A percentile compares a stretch with the other conserved stretches of the same genome.
These are phyloP conservation scores for Strobilomyces dryophilus DNA, from an alignment of 768 basidiomycete genomes.

Conservation along the genomic window DNA sequence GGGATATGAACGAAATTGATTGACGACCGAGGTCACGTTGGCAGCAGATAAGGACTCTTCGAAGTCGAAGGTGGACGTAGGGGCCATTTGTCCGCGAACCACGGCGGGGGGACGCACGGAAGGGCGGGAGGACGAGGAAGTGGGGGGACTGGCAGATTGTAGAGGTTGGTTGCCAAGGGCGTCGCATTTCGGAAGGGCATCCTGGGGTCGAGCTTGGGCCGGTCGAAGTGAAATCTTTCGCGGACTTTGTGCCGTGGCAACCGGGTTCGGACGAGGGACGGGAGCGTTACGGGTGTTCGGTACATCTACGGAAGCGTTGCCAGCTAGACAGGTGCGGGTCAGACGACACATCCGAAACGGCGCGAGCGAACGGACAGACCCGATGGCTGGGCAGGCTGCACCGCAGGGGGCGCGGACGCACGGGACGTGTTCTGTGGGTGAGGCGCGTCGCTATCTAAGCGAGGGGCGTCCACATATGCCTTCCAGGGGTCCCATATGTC, in stretches of 20 bases:
- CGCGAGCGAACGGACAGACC: conserved; percentile 15
- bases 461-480: background rate
- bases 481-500: conserved; percentile 27
- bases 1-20: conserved; percentile 30
- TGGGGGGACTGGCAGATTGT: background rate
- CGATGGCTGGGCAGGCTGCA: background rate
- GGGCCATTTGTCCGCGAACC: conserved; percentile 20
- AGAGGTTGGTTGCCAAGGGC: conserved; percentile 15
- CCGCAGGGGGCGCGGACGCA: background rate
- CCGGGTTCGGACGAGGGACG: conserved; percentile 5
- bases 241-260: conserved; percentile 18
- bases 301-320: conserved; percentile 1
- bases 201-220: conserved; percentile 4
- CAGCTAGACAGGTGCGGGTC: conserved; percentile 5
- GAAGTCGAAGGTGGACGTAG: conserved; percentile 23
- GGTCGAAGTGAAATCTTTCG: conserved; percentile 2
- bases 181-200: conserved; percentile 8
- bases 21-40: conserved; percentile 29
- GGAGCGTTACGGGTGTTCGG: background rate
- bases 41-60: conserved; percentile 28
- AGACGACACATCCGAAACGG: background rate
- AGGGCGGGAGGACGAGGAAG: background rate
- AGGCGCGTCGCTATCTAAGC: conserved; percentile 1
- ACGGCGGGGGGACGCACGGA: conserved; percentile 14
- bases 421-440: background rate